Base-by-base conservation (phyloP, 306 rosid genomes). In the Aeschynomene evenia region DNA sequence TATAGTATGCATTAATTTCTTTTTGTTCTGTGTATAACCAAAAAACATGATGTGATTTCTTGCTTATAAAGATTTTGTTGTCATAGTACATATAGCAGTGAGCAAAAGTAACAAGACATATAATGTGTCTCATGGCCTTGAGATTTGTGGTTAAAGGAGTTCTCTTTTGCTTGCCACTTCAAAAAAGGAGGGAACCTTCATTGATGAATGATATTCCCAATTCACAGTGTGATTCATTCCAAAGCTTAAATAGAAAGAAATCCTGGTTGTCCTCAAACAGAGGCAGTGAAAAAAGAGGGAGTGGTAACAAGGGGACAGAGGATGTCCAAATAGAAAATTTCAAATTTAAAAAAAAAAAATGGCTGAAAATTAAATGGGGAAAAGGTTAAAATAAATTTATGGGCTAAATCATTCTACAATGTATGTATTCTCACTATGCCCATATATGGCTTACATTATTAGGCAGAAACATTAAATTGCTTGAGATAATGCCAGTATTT, bases 161-260 rank as follows among this genome's bases (percentile, higher is more conserved):
- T 58, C 49, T 55, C 79, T 66, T 81, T 66, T 76, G 79, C 60
- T 81, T 76, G 66, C 71, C 72, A 76, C 79, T 81, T 29, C 31
- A 29, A 19, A 73, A 71, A 50, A 51, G 66, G 53, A 59, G 45
- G 70, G 58, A 50, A 62, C 66, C 63, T 70, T 63, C 71, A 63
- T 70, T 73, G 67, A 57, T 36, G 53, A 66, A 54, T 42, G 56
- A 58, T 46, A 73, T 37, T 39, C 74, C 57, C 56, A 43, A 75
- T n/a, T n/a, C n/a, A 59, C 23, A 23, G 62, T 77, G 63, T 57
- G 60, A 75, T 79, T 75, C 63, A 76, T 28, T 28, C 5, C 31
- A 6, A 70, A 56, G 45, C 81, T 75, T 77, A 39, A 42, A 61
- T 23, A 11, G 58, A 51, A 80, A 67, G 77, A 67, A 71, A 54